These are phyloP conservation scores for Metschnikowia matae DNA, from an alignment of 805 yeast species.

Conservation along the genomic window DNA sequence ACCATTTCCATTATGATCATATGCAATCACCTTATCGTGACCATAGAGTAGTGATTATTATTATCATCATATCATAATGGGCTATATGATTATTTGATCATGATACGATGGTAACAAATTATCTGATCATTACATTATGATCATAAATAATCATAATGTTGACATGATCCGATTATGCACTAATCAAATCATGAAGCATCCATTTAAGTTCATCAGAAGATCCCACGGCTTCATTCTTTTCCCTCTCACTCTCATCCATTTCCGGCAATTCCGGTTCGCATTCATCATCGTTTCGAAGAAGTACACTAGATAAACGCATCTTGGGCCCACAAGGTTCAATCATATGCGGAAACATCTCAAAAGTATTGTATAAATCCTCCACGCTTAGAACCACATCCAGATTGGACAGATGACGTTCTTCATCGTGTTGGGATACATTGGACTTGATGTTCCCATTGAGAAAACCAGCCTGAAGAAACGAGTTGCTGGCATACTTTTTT, in stretches of 20 bases:
- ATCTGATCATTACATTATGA: no score
- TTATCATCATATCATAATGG: no score
- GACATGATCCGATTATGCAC: constrained; percentile 17
- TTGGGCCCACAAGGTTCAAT: constrained; percentile 65
- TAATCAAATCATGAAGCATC: constrained; percentile 64
- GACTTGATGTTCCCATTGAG: constrained; percentile 7
- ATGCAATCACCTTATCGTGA: no score
- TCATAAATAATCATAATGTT: neutral
- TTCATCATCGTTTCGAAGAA: constrained; percentile 54
- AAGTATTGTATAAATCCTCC: constrained; percentile 64
- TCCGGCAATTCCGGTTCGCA: constrained; percentile 28
- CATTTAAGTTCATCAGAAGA: constrained; percentile 66
- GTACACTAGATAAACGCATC: constrained; percentile 44
- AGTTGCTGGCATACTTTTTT: constrained; percentile 39
- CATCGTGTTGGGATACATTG: neutral
- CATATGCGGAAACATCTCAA: constrained; percentile 61
- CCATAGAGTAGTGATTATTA: no score
- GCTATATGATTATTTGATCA: no score
- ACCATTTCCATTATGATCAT: no score
- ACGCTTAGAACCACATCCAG: constrained; percentile 46
- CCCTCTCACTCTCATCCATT: neutral
- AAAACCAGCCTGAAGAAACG: constrained; percentile 26
- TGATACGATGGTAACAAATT: no score
- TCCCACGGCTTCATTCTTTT: constrained; percentile 31
- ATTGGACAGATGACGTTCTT: neutral